Percentiles rank a stretch among this genome's conserved stretches.
phyloP scores from a whole-genome alignment of 225 moss, liverwort and hornwort species.

The Polytrichum commune region DNA sequence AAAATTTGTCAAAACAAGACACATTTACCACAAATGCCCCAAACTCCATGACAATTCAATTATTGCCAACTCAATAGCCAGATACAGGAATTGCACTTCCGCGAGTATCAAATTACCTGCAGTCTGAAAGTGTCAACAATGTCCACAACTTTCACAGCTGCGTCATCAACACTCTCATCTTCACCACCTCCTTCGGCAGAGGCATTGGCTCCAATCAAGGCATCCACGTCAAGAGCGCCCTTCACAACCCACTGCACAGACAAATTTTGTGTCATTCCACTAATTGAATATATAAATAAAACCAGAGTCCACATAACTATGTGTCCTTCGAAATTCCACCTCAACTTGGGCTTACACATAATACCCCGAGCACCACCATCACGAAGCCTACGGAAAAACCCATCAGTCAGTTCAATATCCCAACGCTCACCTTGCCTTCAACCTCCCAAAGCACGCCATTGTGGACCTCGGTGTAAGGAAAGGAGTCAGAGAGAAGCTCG shows the following conservation, averaged over 20 bases:
- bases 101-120: constrained; percentile 19
- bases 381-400: too few species aligned
- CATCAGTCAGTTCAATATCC: neutral
- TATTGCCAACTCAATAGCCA: too few species aligned
- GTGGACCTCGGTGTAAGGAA: constrained; percentile 40
- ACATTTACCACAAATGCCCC: too few species aligned
- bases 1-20: too few species aligned
- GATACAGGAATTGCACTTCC: too few species aligned
- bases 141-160: constrained; percentile 49
- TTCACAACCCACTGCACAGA: constrained; percentile 43
- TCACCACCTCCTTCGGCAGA: constrained; percentile 59
- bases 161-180: constrained; percentile 54
- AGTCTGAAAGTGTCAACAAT: constrained; percentile 71
- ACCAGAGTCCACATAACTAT: neutral
- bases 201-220: constrained; percentile 58
- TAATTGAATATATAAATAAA: neutral
- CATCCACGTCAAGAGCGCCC: constrained; percentile 43
- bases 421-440: constrained; percentile 36
- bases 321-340: too few species aligned
- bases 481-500: constrained; percentile 69
- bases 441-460: constrained; percentile 67
- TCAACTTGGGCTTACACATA: too few species aligned
- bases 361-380: too few species aligned
- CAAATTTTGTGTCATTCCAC: too few species aligned
- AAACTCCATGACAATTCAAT: too few species aligned